Evolutionary conservation across 179 eudicot species (phyloP), one percentile per base, ranked within the genome.

Genomic region (Drosera spatulata): DNA sequence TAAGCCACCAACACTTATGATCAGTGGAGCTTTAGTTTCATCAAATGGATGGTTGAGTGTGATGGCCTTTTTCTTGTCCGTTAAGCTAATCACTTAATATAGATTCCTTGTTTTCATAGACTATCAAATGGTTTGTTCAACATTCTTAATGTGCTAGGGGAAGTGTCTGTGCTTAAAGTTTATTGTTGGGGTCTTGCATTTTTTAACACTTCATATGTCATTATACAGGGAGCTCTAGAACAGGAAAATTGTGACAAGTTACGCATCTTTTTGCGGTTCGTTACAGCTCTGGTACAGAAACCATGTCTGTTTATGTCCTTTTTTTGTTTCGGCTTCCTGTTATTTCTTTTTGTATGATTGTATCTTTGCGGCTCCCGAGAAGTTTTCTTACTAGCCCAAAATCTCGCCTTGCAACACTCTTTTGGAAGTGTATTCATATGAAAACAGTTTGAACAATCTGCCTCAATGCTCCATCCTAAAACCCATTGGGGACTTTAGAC

Each of bases 201-300:
- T 58, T 51, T 13, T 58, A 61, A 14, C 54, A 10, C 44, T 39
- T 60, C 44, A 48, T 41, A 51, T 75, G 62, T 41, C 68, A 33
- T 61, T 14, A 67, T 78, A 50, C 86, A 94, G 91, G 89, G 65
- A 58, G 91, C 97, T 57, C 75, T 94, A 13, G 81, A 72, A 61
- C 62, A 50, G 59, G 99, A 79, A 67, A 68, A 80, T 65, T 90
- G 96, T 66, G 85, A 82, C 78, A 76, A 75, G 72, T 83, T 87
- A 61, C 97, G 97, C 57, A 73, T 90, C 68, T 66, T 82, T 63
- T 46, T 94, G 73, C 86, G 99, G 44, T 85, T 90, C 70, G 59
- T 90, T 39, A 90, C 99, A 61, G 96, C 70, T 72, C 71, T 94
- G 96, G 96, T 90, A 87, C 14, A 84, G 66, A 48, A 22, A 52